These are phyloP conservation scores for Calonectria ilicicola DNA, from an alignment of 2,329 filamentous ascomycete species.

Conservation along the genomic window DNA sequence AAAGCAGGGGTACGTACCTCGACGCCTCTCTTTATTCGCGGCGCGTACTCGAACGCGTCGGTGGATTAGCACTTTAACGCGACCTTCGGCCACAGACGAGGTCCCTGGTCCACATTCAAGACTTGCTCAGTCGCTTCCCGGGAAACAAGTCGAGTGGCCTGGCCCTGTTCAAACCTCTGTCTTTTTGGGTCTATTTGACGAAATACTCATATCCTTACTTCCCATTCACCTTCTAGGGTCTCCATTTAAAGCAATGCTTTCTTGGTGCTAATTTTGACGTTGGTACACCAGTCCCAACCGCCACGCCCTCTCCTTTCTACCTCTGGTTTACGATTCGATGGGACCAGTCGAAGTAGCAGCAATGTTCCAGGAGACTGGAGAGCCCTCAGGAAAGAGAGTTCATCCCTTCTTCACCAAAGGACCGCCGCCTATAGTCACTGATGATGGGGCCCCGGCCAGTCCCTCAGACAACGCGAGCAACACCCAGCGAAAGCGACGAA, in stretches of 20 bases:
- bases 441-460: conserved; percentile 16
- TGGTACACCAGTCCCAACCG: conserved; percentile 7
- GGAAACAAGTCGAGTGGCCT: neutral
- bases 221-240: neutral
- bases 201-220: neutral
- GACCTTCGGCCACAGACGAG: conserved; percentile 28
- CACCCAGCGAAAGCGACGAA: conserved; percentile 57
- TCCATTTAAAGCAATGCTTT: conserved; percentile 31
- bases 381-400: conserved; percentile 56
- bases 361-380: conserved; percentile 58
- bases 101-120: conserved; percentile 3
- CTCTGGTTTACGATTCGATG: conserved; percentile 49
- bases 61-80: conserved; percentile 39
- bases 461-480: conserved; percentile 39
- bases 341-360: conserved; percentile 55
- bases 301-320: neutral
- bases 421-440: conserved; percentile 21
- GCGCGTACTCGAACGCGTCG: conserved; percentile 39
- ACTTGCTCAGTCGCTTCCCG: conserved; percentile 25
- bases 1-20: conserved; percentile 30
- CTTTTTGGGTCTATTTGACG: neutral
- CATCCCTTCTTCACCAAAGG: conserved; percentile 66
- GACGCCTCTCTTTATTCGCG: conserved; percentile 1
- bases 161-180: neutral
- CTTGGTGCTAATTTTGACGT: conserved; percentile 30